Conservation (phyloP, 805 yeast species). For the Teunomyces atbi region DNA sequence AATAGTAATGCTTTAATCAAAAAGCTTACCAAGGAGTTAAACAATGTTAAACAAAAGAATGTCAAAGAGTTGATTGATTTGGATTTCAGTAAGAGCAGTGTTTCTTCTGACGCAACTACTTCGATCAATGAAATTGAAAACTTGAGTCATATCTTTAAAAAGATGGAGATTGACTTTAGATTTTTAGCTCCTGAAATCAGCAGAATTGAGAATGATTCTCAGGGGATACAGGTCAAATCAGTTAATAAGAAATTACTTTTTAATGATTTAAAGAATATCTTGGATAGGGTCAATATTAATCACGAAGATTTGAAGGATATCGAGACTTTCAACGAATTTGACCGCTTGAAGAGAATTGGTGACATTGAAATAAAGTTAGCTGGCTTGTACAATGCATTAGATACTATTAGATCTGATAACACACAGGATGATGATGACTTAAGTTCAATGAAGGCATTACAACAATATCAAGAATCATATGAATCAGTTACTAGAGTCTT, state of each 20-base stretch:
- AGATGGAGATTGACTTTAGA: slow-evolving; percentile 39
- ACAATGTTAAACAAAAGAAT: slow-evolving; percentile 59
- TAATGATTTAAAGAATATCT: slow-evolving; percentile 64
- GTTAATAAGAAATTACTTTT: slow-evolving; percentile 76
- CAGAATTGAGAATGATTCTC: slow-evolving; percentile 69
- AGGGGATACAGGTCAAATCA: slow-evolving; percentile 80
- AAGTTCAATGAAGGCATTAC: slow-evolving; percentile 68
- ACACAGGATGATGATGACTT: slow-evolving; percentile 43
- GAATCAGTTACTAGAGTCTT: slow-evolving; percentile 56
- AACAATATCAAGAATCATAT: slow-evolving; percentile 60
- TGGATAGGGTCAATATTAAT: slow-evolving; percentile 69
- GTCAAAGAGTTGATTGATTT: slow-evolving; percentile 45
- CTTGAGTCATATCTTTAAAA: slow-evolving; percentile 35
- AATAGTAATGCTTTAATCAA: slow-evolving; percentile 57
- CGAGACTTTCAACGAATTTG: slow-evolving; percentile 47
- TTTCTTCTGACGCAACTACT: slow-evolving; percentile 31
- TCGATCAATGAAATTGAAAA: slow-evolving; percentile 38
- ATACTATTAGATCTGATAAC: slow-evolving; percentile 52
- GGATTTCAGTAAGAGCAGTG: slow-evolving; percentile 33
- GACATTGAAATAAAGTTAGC: slow-evolving; percentile 54
- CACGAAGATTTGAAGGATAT: slow-evolving; percentile 51
- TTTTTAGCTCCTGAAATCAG: slow-evolving; percentile 62
- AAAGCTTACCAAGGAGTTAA: slow-evolving; percentile 58
- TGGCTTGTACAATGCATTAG: slow-evolving; percentile 61
- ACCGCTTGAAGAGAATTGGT: slow-evolving; percentile 42